Evolutionary conservation across 176 grass and related monocot species (phyloP), one percentile per base, ranked within the genome.

Genomic region (Avena atlantica): DNA sequence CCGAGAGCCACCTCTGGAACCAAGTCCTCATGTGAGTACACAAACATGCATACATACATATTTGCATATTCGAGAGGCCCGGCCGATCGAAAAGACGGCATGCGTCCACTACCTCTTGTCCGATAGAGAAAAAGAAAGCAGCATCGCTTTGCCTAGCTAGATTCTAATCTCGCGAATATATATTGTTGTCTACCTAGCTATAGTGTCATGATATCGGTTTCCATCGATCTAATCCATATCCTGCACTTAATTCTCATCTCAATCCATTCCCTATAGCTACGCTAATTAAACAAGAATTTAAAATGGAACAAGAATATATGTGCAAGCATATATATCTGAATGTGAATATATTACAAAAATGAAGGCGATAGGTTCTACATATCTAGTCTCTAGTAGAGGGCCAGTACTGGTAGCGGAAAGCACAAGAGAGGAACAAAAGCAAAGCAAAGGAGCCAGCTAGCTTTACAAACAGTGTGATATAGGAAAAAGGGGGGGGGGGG

Each of bases 1-100:
- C 76, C 27, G 91, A 98, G 89, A 95, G 87, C 92, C 87, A 98
- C 81, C 83, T 95, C 37, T 98, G 93, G 95, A 98, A 83, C 81
- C 95, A 98, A 83, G 93, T 93, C 80, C 59, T 93, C 61, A 80
- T 98, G 95, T 98, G 45, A 48, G 95, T 95, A 82, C 52, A 34
- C 20, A 19, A 40, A 16, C 3, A 2, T 47, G 47, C 17, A 47
- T 75, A 72, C 59, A 50, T 75, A 72, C 59, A 50, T 55, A 76
- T 86, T 78, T 86, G 86, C 83, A 88, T 86, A 92, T 92, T 86
- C 79, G 51, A 69, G 47, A 78, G 57, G 15, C 66, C 66, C 42
- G 70, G 42, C 11, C 68, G 42, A 42, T 42, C 79, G 85, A 91
- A 84, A 91, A 91, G 86, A 88, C 49, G 77, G 82, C 69, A 84